A percentile compares a stretch with the other conserved stretches of the same genome.
Conservation (phyloP, 2,329 filamentous ascomycete genomes). For the Fusarium luffae region DNA sequence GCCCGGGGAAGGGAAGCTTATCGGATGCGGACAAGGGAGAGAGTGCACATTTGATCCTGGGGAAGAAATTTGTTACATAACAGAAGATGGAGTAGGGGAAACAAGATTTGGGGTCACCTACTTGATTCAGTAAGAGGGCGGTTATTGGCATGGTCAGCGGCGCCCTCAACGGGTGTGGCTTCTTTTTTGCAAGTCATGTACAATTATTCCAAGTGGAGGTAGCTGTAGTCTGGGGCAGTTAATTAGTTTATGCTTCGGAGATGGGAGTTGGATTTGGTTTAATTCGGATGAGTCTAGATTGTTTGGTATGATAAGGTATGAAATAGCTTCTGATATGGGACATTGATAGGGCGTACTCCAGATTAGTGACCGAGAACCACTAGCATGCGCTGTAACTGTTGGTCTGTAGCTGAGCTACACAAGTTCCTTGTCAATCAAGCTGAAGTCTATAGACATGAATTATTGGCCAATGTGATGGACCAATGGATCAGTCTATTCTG, state of each 20-base stretch:
- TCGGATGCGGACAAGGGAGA: conserved; percentile 6
- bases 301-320: not conserved
- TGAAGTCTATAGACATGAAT: not conserved
- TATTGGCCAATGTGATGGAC: conserved; percentile 16
- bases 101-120: conserved; percentile 1
- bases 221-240: not conserved
- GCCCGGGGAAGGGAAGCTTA: conserved; percentile 19
- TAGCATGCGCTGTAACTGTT: not conserved
- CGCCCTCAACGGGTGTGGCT: not conserved
- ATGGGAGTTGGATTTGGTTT: conserved; percentile 15
- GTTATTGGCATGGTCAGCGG: not conserved
- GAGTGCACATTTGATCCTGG: not conserved
- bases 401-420: conserved; percentile 8
- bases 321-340: not conserved
- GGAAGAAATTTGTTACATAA: conserved; percentile 17
- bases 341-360: not conserved
- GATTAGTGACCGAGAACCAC: conserved; percentile 2
- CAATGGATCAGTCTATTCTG: not conserved
- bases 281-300: conserved; percentile 9
- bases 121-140: not conserved
- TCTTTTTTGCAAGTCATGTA: not conserved
- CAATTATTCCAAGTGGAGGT: not conserved
- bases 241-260: conserved; percentile 5
- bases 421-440: conserved; percentile 12
- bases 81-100: conserved; percentile 6